These are phyloP conservation scores for Cercis canadensis DNA, from an alignment of 306 rosid species.

Conservation along the genomic window DNA sequence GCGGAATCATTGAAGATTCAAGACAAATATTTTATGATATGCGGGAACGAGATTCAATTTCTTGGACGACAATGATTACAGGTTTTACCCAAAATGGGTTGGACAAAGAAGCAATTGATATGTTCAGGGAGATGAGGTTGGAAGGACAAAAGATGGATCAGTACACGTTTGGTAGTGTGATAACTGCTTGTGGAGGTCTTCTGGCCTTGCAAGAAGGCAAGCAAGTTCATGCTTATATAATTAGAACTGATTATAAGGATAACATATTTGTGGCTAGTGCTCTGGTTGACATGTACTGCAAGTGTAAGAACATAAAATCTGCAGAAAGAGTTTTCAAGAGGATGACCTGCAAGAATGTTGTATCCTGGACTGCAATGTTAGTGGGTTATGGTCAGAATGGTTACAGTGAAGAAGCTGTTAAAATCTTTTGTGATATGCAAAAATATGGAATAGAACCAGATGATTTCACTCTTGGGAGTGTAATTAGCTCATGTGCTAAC, in stretches of 20 bases:
- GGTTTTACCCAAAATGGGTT: constrained; percentile 80
- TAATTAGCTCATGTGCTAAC: constrained; percentile 90
- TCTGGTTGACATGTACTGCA: constrained; percentile 96
- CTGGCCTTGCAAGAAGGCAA: constrained; percentile 72
- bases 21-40: constrained; percentile 58
- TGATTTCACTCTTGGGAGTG: constrained; percentile 85
- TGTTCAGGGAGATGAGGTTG: constrained; percentile 65
- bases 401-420: constrained; percentile 82
- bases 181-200: constrained; percentile 87
- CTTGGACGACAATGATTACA: constrained; percentile 85
- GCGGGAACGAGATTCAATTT: constrained; percentile 72
- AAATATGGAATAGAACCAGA: constrained; percentile 78
- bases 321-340: constrained; percentile 77
- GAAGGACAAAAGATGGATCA: constrained; percentile 73
- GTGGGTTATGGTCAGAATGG: constrained; percentile 97
- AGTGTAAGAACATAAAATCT: constrained; percentile 66
- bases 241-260: constrained; percentile 67
- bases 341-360: constrained; percentile 79
- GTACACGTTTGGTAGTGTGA: constrained; percentile 80
- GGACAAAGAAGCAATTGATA: constrained; percentile 56
- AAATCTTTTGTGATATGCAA: constrained; percentile 80
- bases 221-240: constrained; percentile 79
- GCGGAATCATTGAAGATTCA: constrained; percentile 68
- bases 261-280: constrained; percentile 85
- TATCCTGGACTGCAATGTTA: constrained; percentile 89